Conservation (phyloP, 495 filamentous ascomycete species). For the Aspergillus asperescens region DNA sequence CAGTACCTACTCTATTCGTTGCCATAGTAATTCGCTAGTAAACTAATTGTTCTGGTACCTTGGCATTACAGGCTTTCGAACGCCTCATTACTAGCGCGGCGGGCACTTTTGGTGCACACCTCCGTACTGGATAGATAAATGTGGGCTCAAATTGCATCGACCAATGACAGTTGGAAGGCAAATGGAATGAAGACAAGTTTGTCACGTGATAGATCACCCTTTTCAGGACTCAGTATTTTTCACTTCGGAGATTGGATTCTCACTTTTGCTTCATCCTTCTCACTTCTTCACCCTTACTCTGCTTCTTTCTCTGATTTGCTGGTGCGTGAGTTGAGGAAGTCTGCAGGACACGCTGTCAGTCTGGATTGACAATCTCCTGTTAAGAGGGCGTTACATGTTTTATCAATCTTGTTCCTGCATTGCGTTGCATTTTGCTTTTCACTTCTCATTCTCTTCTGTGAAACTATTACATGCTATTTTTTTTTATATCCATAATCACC, state of each 20-base stretch:
- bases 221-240: slow-evolving; percentile 12
- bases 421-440: slow-evolving; percentile 13
- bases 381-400: not conserved
- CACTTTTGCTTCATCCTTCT: slow-evolving; percentile 15
- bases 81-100: no score
- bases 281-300: slow-evolving; percentile 10
- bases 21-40: no score
- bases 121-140: no score
- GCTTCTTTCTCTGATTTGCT: slow-evolving; percentile 12
- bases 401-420: slow-evolving; percentile 14
- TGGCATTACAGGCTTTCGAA: no score
- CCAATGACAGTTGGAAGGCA: not conserved
- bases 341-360: slow-evolving; percentile 29
- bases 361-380: slow-evolving; percentile 10
- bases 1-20: no score
- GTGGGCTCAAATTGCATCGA: not conserved
- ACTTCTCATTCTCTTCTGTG: slow-evolving; percentile 1
- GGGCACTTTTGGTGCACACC: no score
- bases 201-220: slow-evolving; percentile 7
- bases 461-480: no score
- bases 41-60: no score
- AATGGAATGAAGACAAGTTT: not conserved
- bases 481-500: no score
- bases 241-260: slow-evolving; percentile 3
- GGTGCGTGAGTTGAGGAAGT: slow-evolving; percentile 17